These are phyloP conservation scores for Fomitopsis schrenkii DNA, from an alignment of 1,284 basidiomycete genomes.

Conservation along the genomic window DNA sequence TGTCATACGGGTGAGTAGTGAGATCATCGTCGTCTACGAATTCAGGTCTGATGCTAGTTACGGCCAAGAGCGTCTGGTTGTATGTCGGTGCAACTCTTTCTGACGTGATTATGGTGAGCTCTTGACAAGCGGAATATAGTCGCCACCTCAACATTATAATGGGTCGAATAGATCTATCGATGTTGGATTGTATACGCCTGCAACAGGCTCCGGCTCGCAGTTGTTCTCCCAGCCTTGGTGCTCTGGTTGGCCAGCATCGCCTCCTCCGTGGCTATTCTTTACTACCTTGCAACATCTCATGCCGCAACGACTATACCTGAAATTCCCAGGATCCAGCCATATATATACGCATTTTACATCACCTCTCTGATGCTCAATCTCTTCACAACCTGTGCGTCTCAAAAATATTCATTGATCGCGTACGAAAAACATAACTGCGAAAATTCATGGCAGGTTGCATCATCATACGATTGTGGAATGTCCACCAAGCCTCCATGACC, in stretches of 20 bases:
- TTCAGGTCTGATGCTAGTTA: no score
- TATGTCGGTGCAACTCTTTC: constrained; percentile 8
- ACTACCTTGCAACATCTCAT: background rate
- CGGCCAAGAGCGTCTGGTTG: background rate
- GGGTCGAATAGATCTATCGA: constrained; percentile 10
- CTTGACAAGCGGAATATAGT: background rate
- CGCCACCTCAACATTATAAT: no score
- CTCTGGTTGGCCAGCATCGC: constrained; percentile 12
- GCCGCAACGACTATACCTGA: background rate
- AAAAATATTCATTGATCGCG: no score
- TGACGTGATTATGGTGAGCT: constrained; percentile 20
- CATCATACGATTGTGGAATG: constrained; percentile 31
- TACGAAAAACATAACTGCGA: background rate
- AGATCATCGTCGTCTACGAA: no score
- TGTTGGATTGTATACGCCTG: constrained; percentile 11
- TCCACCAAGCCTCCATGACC: background rate
- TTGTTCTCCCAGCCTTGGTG: constrained; percentile 9
- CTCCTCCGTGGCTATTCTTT: background rate
- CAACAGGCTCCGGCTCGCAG: constrained; percentile 4
- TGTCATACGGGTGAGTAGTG: background rate
- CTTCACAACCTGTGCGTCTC: background rate
- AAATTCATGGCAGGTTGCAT: constrained; percentile 19
- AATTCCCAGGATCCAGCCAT: background rate
- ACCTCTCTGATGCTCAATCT: background rate
- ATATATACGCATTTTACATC: background rate